Conservation (phyloP, 768 basidiomycete genomes). For the Collybia sordida region DNA sequence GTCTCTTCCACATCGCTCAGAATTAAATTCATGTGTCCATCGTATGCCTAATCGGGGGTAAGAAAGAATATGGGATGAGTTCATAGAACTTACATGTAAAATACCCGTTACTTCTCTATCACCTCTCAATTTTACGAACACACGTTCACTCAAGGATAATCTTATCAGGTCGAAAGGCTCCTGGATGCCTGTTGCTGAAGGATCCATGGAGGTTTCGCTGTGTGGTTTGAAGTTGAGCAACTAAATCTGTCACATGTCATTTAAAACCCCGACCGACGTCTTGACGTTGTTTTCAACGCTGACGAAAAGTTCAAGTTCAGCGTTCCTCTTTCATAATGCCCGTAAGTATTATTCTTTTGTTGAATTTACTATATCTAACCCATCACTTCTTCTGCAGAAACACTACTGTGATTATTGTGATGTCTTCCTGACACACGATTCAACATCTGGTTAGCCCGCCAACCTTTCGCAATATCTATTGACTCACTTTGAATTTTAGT, state of each 20-base stretch:
- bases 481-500: slow-evolving; percentile 46
- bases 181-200: slow-evolving; percentile 74
- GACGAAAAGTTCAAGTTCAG: slow-evolving; percentile 4
- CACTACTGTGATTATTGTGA: slow-evolving; percentile 95
- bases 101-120: slow-evolving; percentile 91
- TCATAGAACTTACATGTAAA: slow-evolving; percentile 69
- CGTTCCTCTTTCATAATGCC: slow-evolving; percentile 52
- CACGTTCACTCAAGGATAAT: slow-evolving; percentile 94
- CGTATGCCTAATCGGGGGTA: slow-evolving; percentile 74
- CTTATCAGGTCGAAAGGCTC: slow-evolving; percentile 98
- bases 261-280: slow-evolving; percentile 27
- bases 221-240: slow-evolving; percentile 20
- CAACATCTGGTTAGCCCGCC: slow-evolving; percentile 70
- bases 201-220: slow-evolving; percentile 52
- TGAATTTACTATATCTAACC: background rate
- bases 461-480: slow-evolving; percentile 1
- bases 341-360: slow-evolving; percentile 37
- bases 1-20: slow-evolving; percentile 97
- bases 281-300: slow-evolving; percentile 15
- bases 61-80: slow-evolving; percentile 10
- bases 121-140: slow-evolving; percentile 95
- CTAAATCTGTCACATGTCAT: slow-evolving; percentile 20
- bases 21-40: slow-evolving; percentile 99
- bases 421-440: slow-evolving; percentile 93
- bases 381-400: slow-evolving; percentile 53